These are phyloP conservation scores for peach (Prunus persica) DNA, from an alignment of 306 rosid species.

Conservation along the genomic window Prunus_persica_NCBIv2 NC_034015.1:20289001-20289500, in stretches of 20 bases:
- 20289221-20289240: conserved; percentile 88
- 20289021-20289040: neutral
- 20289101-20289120: neutral
- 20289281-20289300: conserved; percentile 81
- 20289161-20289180: conserved; percentile 80
- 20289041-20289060: neutral
- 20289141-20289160: conserved; percentile 40
- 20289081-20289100: neutral
- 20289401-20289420: conserved; percentile 89
- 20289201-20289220: conserved; percentile 87
- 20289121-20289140: conserved; percentile 7
- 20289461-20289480: conserved; percentile 6
- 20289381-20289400: conserved; percentile 78
- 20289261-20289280: conserved; percentile 75
- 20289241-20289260: conserved; percentile 60
- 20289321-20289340: conserved; percentile 93
- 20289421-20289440: conserved; percentile 91
- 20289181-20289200: conserved; percentile 92
- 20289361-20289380: conserved; percentile 52
- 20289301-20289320: conserved; percentile 98
- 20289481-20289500: neutral
- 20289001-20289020: conserved; percentile 24
- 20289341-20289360: conserved; percentile 83
- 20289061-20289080: neutral
- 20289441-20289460: conserved; percentile 52